Base-by-base conservation (phyloP, 768 basidiomycete species). In the Thelephora ganbajun region DNA sequence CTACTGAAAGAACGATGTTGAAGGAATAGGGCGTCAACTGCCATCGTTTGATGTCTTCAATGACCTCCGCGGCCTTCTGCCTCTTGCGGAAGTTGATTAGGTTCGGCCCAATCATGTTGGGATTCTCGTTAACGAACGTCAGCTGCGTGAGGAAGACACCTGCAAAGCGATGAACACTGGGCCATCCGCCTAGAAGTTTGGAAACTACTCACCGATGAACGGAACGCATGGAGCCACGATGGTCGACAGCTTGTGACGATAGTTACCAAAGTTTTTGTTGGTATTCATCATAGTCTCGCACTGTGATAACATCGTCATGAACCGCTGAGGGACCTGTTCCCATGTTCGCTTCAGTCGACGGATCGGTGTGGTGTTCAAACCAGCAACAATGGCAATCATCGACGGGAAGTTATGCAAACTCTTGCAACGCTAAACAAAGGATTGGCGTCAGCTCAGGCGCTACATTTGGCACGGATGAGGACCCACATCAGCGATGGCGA, bases 121-220 rank as follows among this genome's bases (percentile, higher is more conserved):
- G 83, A 58, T 89, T 91, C 56, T 97, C 96, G 64, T 96, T 90
- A 60, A 96, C 94, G 64, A 98, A 97, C n/a, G 92, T 93, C 51
- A 98, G 70, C 6, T 86, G 89, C 5, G 94, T 93, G 22, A 99
- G 76, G 69, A 94, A 97, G 47, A 97, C 86, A 57, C 96, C 94
- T 96, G 55, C 0, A n/a, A 50, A 5, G 42, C 26, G 22, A 6
- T 20, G 1, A 34, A 37, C 2, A 23, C 1, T 9, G 33, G 14
- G 5, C 5, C 5, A 41, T 14, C 22, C 22, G 22, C 14, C 4
- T 2, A 9, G 6, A 35, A 2, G 47, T 14, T 18, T 13, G 19
- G 11, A 18, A 46, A 35, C 5, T 30, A 59, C 76, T 54, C 55
- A 93, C 94, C 94, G 48, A 98, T 83, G 66, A 97, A 98, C 6